Evolutionary conservation across 129 eudicot species (phyloP), one percentile per base, ranked within the genome.

Genomic region (Flaveria ramosissima): DNA sequence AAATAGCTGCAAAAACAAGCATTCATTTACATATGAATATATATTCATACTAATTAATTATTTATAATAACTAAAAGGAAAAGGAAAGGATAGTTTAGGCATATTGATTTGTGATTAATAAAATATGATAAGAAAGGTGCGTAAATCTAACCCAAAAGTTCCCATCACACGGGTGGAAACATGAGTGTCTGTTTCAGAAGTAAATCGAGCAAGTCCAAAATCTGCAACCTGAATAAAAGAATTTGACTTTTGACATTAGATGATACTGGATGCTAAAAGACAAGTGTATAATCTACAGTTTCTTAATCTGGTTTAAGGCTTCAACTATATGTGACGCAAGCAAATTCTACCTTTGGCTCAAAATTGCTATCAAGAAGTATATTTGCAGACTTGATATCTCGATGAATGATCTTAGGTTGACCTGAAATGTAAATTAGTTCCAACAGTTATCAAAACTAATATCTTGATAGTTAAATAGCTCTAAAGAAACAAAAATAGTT

Each of bases 361-460:
- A 90, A 93, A 66, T 79, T 77, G 66, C 75, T 74, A 84, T 93
- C 98, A 50, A 93, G 89, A 80, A 93, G 95, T 80, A 93, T 93
- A 81, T 93, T 90, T 32, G 97, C 53, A 19, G 98, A 86, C 87
- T 93, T 93, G 65, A 90, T 88, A 85, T 93, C 98, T 23, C 98
- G 98, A 55, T 93, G 98, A 60, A 93, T 88, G 78, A 93, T 87
- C 85, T 88, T 90, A 20, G 98, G 98, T 4, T 87, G 88, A 83
- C 95, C 98, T 93, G 91, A 65, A 73, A 61, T 73, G 27, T 53
- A 70, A 69, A 57, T 71, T 12, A 8, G 21, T 32, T 53, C 70
- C 70, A 45, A 68, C 10, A 11, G 11, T 32, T 53, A 70, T 24
- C 11, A 14, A 14, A 36, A 56, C 48, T 20, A 10, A 79, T n/a